Evolutionary conservation across 306 rosid genomes (phyloP), one percentile per base, ranked within the genome.

Genomic region (Fagus crenata): DNA sequence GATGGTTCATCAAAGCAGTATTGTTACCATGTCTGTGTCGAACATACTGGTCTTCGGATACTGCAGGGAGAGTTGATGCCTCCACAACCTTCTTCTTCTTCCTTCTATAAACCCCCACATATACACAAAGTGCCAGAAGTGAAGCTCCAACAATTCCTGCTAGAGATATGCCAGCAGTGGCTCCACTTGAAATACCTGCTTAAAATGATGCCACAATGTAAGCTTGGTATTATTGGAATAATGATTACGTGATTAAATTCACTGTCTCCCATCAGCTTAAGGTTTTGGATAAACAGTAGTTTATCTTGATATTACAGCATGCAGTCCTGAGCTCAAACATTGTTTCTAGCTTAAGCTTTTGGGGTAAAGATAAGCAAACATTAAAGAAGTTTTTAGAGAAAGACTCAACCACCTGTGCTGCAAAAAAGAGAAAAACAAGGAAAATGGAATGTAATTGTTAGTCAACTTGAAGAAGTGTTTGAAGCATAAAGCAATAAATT

Each of bases 381-480:
- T 15, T 39, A 49, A n/a, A 70, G 69, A 35, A 82, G 75, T 51
- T 67, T 51, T 7, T 60, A 71, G 71, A 80, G 72, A 81, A 22
- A 41, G 81, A 68, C 67, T 31, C 76, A 77, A 53, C 75, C 82
- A 89, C 90, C 97, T 91, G 94, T 82, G 49, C 97, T 91, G 97
- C 88, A 86, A 85, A 84, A 69, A 75, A 75, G 54, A 8, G 75
- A 35, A 41, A 69, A 37, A 59, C 5, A 75, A 71, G 22, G 77
- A 43, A 68, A 31, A 82, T 77, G 51, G 65, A 72, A 59, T 32
- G 59, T 18, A 39, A 59, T 64, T 78, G 67, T 83, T 64, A 78
- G 85, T 64, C 3, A 72, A n/a, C 22, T 78, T 71, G 69, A 64
- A 42, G 67, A 71, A n/a, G 54, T 42, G 28, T 70, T 31, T 51